phyloP scores from a whole-genome alignment of 2,329 filamentous ascomycete genomes.

The Penicillium sp. region DNA sequence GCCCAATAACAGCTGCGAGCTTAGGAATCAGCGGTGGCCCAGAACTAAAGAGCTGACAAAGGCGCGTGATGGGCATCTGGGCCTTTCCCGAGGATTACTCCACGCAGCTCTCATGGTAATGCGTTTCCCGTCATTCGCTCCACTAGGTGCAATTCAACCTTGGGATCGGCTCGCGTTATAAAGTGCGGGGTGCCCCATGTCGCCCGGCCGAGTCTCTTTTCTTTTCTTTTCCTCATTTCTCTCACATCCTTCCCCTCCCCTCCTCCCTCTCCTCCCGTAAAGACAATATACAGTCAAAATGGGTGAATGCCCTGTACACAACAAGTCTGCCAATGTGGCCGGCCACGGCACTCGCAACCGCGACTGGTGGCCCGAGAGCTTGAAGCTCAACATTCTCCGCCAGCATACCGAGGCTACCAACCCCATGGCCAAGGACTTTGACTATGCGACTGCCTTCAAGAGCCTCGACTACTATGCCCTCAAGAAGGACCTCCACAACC shows the following conservation, averaged over 20 bases:
- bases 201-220: not conserved
- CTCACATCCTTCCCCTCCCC: not conserved
- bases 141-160: not conserved
- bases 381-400: conserved; percentile 71
- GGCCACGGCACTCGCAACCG: conserved; percentile 67
- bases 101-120: conserved; percentile 1
- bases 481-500: conserved; percentile 70
- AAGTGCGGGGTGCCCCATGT: conserved; percentile 15
- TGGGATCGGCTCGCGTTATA: conserved; percentile 4
- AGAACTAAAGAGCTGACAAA: conserved; percentile 14
- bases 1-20: conserved; percentile 8
- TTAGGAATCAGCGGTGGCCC: conserved; percentile 14
- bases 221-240: not conserved
- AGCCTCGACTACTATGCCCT: conserved; percentile 68
- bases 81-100: conserved; percentile 5
- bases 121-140: conserved; percentile 15
- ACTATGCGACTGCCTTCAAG: conserved; percentile 74
- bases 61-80: not conserved
- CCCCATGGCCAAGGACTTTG: conserved; percentile 66
- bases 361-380: conserved; percentile 74
- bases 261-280: not conserved
- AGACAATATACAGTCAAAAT: conserved; percentile 18
- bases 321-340: conserved; percentile 37
- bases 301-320: conserved; percentile 33
- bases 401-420: conserved; percentile 67